Evolutionary conservation across 2,329 filamentous ascomycete species (phyloP).

Genomic region (Xylariaceae sp.): DNA sequence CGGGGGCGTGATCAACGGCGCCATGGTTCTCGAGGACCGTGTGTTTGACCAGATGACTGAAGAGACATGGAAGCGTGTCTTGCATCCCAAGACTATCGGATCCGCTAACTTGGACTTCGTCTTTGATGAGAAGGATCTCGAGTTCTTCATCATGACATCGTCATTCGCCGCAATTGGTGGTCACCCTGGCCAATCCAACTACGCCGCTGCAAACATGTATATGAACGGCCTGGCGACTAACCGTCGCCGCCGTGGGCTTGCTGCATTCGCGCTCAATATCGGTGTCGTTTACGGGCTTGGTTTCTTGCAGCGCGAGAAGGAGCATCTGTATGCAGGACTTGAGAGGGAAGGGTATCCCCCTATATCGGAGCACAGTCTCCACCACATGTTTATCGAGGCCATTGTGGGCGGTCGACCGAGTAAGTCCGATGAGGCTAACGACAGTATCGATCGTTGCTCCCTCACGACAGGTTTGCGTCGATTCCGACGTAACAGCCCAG

Average conservation of each 20-base stretch:
- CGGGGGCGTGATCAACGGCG: slow-evolving; percentile 40
- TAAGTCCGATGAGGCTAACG: background rate
- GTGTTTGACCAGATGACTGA: slow-evolving; percentile 39
- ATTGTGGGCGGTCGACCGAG: slow-evolving; percentile 38
- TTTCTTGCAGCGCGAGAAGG: slow-evolving; percentile 39
- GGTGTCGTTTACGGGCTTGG: slow-evolving; percentile 43
- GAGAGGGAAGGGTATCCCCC: slow-evolving; percentile 42
- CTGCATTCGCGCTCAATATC: slow-evolving; percentile 40
- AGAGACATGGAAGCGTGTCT: slow-evolving; percentile 35
- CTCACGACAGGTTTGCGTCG: slow-evolving; percentile 40
- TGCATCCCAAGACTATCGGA: slow-evolving; percentile 38
- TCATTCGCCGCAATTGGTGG: slow-evolving; percentile 42
- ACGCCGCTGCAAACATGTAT: slow-evolving; percentile 43
- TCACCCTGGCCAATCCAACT: slow-evolving; percentile 41
- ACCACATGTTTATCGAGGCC: slow-evolving; percentile 49
- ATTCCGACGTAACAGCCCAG: slow-evolving; percentile 30
- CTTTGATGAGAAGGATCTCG: slow-evolving; percentile 33
- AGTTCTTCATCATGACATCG: slow-evolving; percentile 45
- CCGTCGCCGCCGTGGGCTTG: slow-evolving; percentile 34
- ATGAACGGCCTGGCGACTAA: slow-evolving; percentile 41
- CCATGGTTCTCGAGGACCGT: slow-evolving; percentile 42
- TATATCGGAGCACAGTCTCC: slow-evolving; percentile 46
- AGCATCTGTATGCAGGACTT: slow-evolving; percentile 36
- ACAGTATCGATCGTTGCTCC: slow-evolving; percentile 26
- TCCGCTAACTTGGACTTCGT: slow-evolving; percentile 37